Evolutionary conservation across 2,329 filamentous ascomycete genomes (phyloP), one percentile per base, ranked within the genome.

Genomic region (Fusarium sp.): DNA sequence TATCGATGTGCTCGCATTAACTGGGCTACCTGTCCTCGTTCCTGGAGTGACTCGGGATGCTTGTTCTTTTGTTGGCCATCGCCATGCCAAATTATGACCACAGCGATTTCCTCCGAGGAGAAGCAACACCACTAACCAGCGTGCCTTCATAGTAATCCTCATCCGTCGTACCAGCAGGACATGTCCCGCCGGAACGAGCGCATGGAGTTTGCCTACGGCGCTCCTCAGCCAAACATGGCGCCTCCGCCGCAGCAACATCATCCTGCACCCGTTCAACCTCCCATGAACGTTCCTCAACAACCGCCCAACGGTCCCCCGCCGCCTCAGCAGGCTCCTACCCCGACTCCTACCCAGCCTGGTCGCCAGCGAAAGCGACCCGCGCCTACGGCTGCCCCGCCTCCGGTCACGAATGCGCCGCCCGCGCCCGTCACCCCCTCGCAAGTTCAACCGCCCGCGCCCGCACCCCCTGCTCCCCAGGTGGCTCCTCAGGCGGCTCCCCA

Each of bases 101-200:
- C 73, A 68, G 63, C 71, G 68, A 72, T 74, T 71, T 73, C 68
- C 65, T 71, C 71, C 72, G 60, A 72, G 70, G 63, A 73, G 72
- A 76, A 77, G 68, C 68, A 71, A 77, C 71, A 69, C 63, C 75
- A 77, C 81, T 82, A 76, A 83, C 75, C 74, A 68, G 65, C 71
- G 65, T 71, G 47, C 66, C 71, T 68, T 73, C 69, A 78, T 69
- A 84, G 83, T 77, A 83, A 83, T 68, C 74, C 79, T 70, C 86
- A 89, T 78, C 80, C 85, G 47, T 29, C 47, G 64, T 89, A 89
- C 77, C 87, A 86, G 80, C 80, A 84, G 75, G 87, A 89, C 72
- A 86, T 89, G 86, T 83, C 81, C 74, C 83, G 84, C 70, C 84
- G 84, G 65, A 82, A 82, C 76, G 84, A 86, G 73, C 82, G 83